Percentiles rank a stretch among this genome's conserved stretches.
These are phyloP conservation scores for Akanthomyces uredinophilus DNA, from an alignment of 2,329 filamentous ascomycete species.

Conservation along the genomic window DNA sequence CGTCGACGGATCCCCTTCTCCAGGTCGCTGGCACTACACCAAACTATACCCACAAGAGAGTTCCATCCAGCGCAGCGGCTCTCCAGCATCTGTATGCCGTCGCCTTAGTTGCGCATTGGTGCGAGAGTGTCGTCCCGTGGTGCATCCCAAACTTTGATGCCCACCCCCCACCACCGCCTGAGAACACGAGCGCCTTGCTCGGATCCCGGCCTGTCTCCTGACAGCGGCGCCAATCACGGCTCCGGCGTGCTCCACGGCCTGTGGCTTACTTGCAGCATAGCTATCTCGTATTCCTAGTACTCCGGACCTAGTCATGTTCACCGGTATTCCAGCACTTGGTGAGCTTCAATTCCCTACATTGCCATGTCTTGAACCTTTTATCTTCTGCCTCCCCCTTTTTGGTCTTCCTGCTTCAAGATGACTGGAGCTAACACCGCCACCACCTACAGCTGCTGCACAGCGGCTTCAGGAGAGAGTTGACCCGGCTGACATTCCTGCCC, in stretches of 20 bases:
- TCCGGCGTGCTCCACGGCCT: background rate
- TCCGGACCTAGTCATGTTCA: background rate
- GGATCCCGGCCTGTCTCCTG: background rate
- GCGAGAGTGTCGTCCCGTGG: background rate
- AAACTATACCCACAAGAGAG: background rate
- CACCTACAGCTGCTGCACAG: background rate
- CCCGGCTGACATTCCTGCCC: constrained; percentile 50
- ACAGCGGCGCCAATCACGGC: constrained; percentile 3
- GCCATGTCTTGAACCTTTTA: background rate
- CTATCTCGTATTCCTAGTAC: background rate
- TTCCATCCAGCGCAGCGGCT: background rate
- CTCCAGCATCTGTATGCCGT: background rate
- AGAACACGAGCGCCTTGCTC: background rate
- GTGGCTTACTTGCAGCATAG: background rate
- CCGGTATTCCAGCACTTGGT: constrained; percentile 5
- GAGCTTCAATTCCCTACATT: background rate
- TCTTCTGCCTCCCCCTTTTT: background rate
- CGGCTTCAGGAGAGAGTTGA: constrained; percentile 25
- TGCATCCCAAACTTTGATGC: background rate
- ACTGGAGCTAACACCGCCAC: constrained; percentile 2
- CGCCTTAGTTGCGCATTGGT: background rate
- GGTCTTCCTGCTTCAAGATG: background rate
- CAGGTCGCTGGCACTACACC: background rate
- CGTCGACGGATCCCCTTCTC: background rate
- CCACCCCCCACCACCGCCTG: background rate